These are phyloP conservation scores for Pigoraptor vietnamica DNA, from an alignment of 78 protist species.

Conservation along the genomic window DNA sequence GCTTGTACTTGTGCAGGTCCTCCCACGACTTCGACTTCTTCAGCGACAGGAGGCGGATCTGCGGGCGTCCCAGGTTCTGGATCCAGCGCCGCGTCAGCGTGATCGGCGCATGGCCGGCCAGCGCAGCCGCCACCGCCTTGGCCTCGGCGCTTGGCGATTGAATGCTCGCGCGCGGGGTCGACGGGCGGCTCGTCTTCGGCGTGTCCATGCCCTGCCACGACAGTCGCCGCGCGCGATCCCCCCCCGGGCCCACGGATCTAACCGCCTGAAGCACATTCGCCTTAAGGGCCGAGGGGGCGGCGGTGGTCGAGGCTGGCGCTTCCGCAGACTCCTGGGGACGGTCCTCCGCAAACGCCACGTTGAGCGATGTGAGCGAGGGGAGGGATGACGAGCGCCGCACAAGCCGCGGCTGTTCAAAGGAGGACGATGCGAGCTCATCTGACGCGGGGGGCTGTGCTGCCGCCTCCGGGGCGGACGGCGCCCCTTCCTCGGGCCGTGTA, in stretches of 20 bases:
- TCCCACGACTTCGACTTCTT: neutral
- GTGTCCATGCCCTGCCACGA: neutral
- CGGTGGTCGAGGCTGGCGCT: neutral
- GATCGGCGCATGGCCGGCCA: neutral
- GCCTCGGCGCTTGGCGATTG: neutral
- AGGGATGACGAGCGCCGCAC: neutral
- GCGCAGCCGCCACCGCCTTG: neutral
- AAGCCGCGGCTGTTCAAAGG: neutral
- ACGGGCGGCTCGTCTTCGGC: neutral
- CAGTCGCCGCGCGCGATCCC: neutral
- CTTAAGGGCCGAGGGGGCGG: neutral
- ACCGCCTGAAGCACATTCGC: neutral
- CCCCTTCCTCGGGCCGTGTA: neutral
- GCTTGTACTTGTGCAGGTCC: neutral
- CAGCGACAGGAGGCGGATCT: neutral
- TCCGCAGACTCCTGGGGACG: neutral
- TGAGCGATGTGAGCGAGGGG: neutral
- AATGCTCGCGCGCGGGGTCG: neutral
- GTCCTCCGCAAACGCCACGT: neutral
- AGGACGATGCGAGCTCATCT: neutral
- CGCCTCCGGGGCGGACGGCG: neutral
- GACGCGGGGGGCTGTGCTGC: too few species aligned
- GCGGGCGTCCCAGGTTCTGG: neutral
- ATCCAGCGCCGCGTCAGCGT: neutral
- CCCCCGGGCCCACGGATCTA: neutral